Evolutionary conservation across 306 rosid genomes (phyloP), one percentile per base, ranked within the genome.

Genomic region (Glycine soja): DNA sequence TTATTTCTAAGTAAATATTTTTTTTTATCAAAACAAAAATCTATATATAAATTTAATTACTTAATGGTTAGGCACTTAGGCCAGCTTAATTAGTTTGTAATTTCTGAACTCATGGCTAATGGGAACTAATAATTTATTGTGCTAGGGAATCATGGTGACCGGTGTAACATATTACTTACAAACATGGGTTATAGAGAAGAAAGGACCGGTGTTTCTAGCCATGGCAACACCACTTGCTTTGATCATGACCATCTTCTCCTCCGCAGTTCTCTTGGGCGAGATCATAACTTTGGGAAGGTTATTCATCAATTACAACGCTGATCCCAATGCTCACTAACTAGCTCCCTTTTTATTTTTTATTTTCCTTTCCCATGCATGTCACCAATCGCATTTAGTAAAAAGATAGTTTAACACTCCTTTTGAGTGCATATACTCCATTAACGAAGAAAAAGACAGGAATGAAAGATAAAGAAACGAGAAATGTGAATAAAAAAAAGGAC

Each of bases 131-230:
- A 24, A 24, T 24, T 24, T 24, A 24, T 24, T 18, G 7, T 76
- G 79, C 14, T 62, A 94, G 98, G 98, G 97, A 64, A 64, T 94
- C 32, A 71, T 94, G 77, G 98, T 92, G 79, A 88, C 94, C 46
- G 98, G 92, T 19, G 86, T 92, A 14, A 87, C 98, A 10, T 94
- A 85, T 78, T 89, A 86, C 84, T 81, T 91, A 54, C 98, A 94
- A 92, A 81, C 98, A 46, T 94, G 97, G 92, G 89, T 92, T 1
- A 86, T 92, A 72, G 94, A 92, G 88, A 94, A 91, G 80, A 91
- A 89, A 83, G 97, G 97, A 24, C 92, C 98, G 0, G 97, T 94
- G 77, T 94, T 91, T 80, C 85, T 92, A 3, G 92, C 98, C 73
- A 94, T 92, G 96, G 91, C 92, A 15, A 91, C 92, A 12, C 97